phyloP scores from a whole-genome alignment of 306 rosid species.

The Myrica gale region DNA sequence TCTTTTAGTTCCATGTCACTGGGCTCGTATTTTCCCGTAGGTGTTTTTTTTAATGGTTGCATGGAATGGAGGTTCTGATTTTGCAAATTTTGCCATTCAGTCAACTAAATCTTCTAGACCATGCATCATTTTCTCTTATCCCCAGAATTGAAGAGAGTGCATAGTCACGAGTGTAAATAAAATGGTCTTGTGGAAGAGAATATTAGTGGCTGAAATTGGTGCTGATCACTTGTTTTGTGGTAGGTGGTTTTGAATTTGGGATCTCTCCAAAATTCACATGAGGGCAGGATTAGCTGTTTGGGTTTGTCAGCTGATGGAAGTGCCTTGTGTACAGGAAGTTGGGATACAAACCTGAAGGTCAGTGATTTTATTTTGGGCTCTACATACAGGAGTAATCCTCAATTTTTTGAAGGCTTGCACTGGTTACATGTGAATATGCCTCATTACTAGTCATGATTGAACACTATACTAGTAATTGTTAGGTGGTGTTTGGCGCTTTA shows the following conservation, averaged over 20 bases:
- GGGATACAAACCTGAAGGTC: conserved; percentile 95
- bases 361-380: conserved; percentile 18
- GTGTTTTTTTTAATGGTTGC: background rate
- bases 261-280: conserved; percentile 85
- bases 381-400: background rate
- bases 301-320: conserved; percentile 99
- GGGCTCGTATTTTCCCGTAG: no score
- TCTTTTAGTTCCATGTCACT: no score
- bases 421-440: no score
- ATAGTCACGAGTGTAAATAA: background rate
- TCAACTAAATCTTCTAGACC: background rate
- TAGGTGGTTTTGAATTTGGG: conserved; percentile 92
- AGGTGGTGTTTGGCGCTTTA: background rate
- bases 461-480: background rate
- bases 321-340: conserved; percentile 98
- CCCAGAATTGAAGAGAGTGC: background rate
- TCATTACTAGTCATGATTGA: background rate
- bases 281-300: conserved; percentile 71
- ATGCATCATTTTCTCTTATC: background rate
- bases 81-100: background rate
- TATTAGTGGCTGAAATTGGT: conserved; percentile 5
- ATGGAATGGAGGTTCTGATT: background rate
- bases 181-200: conserved; percentile 7
- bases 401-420: no score
- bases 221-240: conserved; percentile 25